Conservation (phyloP, 2,329 filamentous ascomycete species). For the Fusarium pseudograminearum region DNA sequence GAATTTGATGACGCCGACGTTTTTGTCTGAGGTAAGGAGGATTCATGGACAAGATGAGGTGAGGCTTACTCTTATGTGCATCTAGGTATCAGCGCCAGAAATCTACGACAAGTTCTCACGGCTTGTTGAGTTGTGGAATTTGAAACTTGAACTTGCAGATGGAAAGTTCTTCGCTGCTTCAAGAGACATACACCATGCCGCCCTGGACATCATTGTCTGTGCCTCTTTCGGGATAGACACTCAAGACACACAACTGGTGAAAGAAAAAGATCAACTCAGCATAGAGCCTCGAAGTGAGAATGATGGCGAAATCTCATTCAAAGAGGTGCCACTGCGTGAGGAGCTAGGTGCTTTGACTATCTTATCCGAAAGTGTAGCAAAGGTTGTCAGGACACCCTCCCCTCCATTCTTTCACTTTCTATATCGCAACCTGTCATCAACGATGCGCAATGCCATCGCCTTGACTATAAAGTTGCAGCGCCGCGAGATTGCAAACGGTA, state of each 20-base stretch:
- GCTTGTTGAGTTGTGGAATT: constrained; percentile 17
- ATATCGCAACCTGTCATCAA: constrained; percentile 7
- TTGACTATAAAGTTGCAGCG: background rate
- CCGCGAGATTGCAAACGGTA: constrained; percentile 14
- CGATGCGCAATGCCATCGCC: constrained; percentile 1
- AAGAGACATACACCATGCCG: constrained; percentile 27
- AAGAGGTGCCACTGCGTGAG: constrained; percentile 8
- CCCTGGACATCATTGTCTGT: constrained; percentile 28
- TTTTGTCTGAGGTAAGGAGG: constrained; percentile 20
- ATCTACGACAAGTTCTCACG: constrained; percentile 34
- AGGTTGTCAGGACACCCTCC: constrained; percentile 17
- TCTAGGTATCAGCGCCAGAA: constrained; percentile 27
- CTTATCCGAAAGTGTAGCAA: constrained; percentile 13
- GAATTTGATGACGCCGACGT: constrained; percentile 33
- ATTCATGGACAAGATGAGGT: fast-evolving
- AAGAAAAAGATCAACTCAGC: constrained; percentile 9
- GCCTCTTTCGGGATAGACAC: constrained; percentile 18
- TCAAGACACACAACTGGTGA: constrained; percentile 17
- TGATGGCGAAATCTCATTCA: background rate
- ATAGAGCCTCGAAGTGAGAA: fast-evolving
- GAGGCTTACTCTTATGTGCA: background rate
- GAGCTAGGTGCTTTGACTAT: constrained; percentile 14
- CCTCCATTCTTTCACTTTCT: constrained; percentile 22
- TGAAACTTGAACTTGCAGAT: constrained; percentile 10
- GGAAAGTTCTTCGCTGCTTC: constrained; percentile 16